These are phyloP conservation scores for Ogataea nitratoaversa DNA, from an alignment of 805 yeast genomes.

Conservation along the genomic window DNA sequence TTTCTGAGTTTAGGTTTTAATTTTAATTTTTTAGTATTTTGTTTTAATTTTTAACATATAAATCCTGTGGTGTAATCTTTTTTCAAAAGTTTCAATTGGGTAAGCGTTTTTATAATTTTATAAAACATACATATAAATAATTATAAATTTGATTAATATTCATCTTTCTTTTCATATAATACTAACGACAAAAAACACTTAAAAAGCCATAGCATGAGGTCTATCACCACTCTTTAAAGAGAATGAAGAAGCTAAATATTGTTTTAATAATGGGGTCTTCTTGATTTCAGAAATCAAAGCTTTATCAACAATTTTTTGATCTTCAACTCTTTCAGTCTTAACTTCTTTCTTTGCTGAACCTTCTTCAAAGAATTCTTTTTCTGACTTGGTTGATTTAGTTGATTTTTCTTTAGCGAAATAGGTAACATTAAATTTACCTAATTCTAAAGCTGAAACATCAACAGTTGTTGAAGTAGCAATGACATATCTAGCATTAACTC, in stretches of 20 bases:
- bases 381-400: constrained; percentile 78
- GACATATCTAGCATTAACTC: constrained; percentile 98
- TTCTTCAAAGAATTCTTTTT: constrained; percentile 87
- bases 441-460: constrained; percentile 72
- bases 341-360: constrained; percentile 78
- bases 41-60: no score
- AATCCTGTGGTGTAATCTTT: no score
- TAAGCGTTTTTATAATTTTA: background rate
- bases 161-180: background rate
- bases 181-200: constrained; percentile 36
- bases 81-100: no score
- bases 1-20: no score
- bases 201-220: constrained; percentile 97
- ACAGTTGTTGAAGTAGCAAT: constrained; percentile 97
- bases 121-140: background rate
- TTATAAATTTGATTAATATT: background rate
- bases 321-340: constrained; percentile 92
- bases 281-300: constrained; percentile 89
- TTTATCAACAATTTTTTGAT: constrained; percentile 94
- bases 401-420: constrained; percentile 96
- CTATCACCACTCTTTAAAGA: constrained; percentile 97
- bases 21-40: no score
- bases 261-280: constrained; percentile 96
- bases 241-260: constrained; percentile 93
- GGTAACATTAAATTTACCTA: constrained; percentile 85